Evolutionary conservation across 495 filamentous ascomycete genomes (phyloP), one percentile per base, ranked within the genome.

Genomic region (Podospora comata): DNA sequence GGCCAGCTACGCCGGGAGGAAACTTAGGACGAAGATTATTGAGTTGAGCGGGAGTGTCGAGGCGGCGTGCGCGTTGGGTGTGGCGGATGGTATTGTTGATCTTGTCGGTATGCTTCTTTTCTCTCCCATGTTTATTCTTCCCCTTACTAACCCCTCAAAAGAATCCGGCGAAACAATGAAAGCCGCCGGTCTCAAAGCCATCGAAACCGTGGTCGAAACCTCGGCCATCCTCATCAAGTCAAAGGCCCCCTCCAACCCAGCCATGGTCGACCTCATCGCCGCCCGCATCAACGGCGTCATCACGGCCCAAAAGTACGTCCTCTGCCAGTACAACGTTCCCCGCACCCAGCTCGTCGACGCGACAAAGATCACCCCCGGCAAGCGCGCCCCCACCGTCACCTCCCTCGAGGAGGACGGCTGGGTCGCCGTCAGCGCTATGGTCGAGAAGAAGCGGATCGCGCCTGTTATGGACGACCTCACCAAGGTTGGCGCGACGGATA

Each of bases 91-190:
- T 44, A 96, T 99, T 77, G 93, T 99, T 27, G 96, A 99, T 82
- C 86, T 99, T 67, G 95, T 99, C 75, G 94, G 94, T 97, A 74
- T 70, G 89, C 63, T 55, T 61, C 62, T 60, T 67, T n/a, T 19
- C 55, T 60, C 23, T n/a, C 54, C 13, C 55, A 19, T 23, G 48
- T 60, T 54, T 27, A 23, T 32, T 32, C 28, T 61, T 30, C 39
- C 26, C 39, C 48, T 16, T 5, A 13, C 39, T 48, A 48, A 48
- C 39, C 39, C 30, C 3, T 48, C 13, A 48, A 39, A 4, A 39
- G 95, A 99, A 86, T 99, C 95, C 53, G 95, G 95, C 61, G 94
- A 97, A 75, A 99, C 95, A 13, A 99, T 99, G 95, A 92, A 90
- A 74, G 95, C 93, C 2, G 94, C 94, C 44, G 96, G 96, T n/a